Conservation (phyloP, 2,329 filamentous ascomycete genomes). For the Curvularia spicifera region DNA sequence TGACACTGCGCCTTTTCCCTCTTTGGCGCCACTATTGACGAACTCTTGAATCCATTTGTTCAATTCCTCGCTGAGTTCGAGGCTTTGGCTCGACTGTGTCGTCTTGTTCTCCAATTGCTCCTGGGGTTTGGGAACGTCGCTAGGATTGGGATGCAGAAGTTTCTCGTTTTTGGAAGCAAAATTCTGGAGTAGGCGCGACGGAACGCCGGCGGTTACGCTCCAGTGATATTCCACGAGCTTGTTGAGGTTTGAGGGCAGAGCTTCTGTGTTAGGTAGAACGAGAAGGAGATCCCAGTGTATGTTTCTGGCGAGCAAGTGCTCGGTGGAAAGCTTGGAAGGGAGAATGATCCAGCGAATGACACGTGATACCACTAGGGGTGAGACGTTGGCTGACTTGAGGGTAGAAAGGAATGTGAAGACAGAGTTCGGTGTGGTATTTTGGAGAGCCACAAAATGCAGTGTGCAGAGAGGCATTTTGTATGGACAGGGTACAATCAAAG, state of each 20-base stretch:
- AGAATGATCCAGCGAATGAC: conserved; percentile 60
- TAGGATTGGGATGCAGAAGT: conserved; percentile 49
- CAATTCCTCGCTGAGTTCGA: conserved; percentile 62
- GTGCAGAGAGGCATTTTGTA: conserved; percentile 58
- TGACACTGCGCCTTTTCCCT: conserved; percentile 57
- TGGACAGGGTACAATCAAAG: neutral
- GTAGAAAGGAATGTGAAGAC: conserved; percentile 51
- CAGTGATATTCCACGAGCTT: conserved; percentile 41
- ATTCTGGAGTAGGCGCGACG: conserved; percentile 49
- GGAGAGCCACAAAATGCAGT: conserved; percentile 55
- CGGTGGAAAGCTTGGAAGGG: conserved; percentile 52
- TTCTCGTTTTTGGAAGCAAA: conserved; percentile 49
- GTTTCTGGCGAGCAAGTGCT: conserved; percentile 50
- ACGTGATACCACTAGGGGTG: conserved; percentile 53
- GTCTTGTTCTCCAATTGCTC: conserved; percentile 15
- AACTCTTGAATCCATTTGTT: conserved; percentile 57
- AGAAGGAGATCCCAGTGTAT: conserved; percentile 58
- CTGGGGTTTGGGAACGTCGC: conserved; percentile 48
- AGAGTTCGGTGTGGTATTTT: conserved; percentile 40
- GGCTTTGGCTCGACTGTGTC: conserved; percentile 37
- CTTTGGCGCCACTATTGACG: conserved; percentile 16
- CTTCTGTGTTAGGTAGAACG: conserved; percentile 45
- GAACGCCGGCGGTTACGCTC: conserved; percentile 53
- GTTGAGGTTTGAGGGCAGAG: conserved; percentile 37
- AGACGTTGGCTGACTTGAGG: conserved; percentile 43